phyloP scores from a whole-genome alignment of 1,284 basidiomycete species.

The Cutaneotrichosporon daszewskae region DNA sequence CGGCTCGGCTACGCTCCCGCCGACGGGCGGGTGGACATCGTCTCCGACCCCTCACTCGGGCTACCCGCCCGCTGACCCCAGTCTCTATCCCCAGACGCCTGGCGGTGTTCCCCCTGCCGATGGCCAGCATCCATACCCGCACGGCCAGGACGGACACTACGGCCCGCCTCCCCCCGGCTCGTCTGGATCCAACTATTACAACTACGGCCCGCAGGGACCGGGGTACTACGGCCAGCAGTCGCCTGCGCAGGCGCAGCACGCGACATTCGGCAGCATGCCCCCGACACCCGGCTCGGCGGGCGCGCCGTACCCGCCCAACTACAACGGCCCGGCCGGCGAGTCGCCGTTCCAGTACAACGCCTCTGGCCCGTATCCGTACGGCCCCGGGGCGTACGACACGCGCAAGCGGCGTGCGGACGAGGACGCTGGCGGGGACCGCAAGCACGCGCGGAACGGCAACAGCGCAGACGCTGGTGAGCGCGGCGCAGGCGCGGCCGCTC shows the following conservation, averaged over 20 bases:
- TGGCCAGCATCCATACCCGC: conserved; percentile 20
- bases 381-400: conserved; percentile 22
- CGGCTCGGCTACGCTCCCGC: conserved; percentile 7
- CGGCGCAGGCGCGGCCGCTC: not conserved
- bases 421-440: conserved; percentile 19
- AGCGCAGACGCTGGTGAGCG: conserved; percentile 7
- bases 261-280: conserved; percentile 8
- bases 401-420: conserved; percentile 37
- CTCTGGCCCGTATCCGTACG: conserved; percentile 21
- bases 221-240: conserved; percentile 20
- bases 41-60: conserved; percentile 28
- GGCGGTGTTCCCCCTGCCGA: conserved; percentile 11
- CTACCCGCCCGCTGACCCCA: conserved; percentile 25
- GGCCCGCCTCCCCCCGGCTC: conserved; percentile 29
- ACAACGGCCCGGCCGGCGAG: conserved; percentile 23
- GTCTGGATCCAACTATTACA: conserved; percentile 27
- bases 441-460: conserved; percentile 13
- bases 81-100: conserved; percentile 27
- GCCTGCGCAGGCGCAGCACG: conserved; percentile 11
- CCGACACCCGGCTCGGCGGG: conserved; percentile 7
- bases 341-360: conserved; percentile 46
- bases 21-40: conserved; percentile 30
- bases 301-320: conserved; percentile 13
- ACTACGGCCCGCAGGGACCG: conserved; percentile 15
- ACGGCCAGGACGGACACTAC: conserved; percentile 16